Evolutionary conservation across 768 basidiomycete genomes (phyloP), one percentile per base, ranked within the genome.

Genomic region (Kwoniella botswanensis): DNA sequence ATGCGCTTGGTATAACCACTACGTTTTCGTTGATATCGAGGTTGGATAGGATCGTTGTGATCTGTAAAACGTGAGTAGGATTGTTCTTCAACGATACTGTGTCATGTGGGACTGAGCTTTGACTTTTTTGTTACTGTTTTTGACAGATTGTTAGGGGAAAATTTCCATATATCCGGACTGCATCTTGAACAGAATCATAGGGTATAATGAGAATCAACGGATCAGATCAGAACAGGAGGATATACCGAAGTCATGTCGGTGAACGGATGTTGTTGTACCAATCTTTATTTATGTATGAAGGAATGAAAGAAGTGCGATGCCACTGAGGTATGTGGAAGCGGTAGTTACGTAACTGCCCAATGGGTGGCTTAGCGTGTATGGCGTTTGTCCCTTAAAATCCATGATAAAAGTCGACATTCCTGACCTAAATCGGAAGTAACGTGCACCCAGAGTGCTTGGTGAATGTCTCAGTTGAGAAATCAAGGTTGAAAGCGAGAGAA

Each of bases 31-130:
- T 94, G 52, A 84, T 94, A n/a, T 87, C 87, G 6, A 87, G 91
- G 11, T 84, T 94, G 13, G 93, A 94, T 78, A 85, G 88, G 63
- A 83, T 94, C 68, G 92, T 94, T 89, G 78, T 93, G 2, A 91
- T 92, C 2, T 88, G 89, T 17, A 94, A 94, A 80, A 92, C 93
- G 82, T 80, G 56, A 65, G 75, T 71, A 60, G 18, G 15, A 24
- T 7, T 24, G 6, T 5, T 60, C 18, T 58, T 2, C 24, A 6
- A 22, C 21, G 22, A 44, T 41, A 41, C 11, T 46, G 13, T 29
- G 7, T 59, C n/a, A 42, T 10, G 26, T 15, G 26, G 26, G 50
- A 18, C 10, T 35, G 21, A 41, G 26, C 57, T n/a, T n/a, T 57
- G 60, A 69, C 53, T 24, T 1, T 4, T 13, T 62, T 22, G 21